Conservation (phyloP, 2,329 filamentous ascomycete genomes). For the Colletotrichum magnum region DNA sequence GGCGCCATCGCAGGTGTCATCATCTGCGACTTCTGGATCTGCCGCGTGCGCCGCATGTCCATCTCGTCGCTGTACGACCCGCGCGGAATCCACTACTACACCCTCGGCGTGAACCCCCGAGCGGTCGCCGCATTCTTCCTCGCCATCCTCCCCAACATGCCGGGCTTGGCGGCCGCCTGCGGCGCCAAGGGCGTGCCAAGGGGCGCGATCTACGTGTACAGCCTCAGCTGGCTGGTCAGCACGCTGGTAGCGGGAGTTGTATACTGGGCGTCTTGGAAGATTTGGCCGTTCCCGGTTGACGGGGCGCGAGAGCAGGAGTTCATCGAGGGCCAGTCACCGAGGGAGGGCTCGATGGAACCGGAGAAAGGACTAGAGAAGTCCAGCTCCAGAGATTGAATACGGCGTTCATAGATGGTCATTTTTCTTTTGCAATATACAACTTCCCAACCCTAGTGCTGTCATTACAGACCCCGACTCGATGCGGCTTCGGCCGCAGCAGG, state of each 20-base stretch:
- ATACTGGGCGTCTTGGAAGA: conserved; percentile 34
- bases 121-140: conserved; percentile 49
- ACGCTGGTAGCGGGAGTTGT: conserved; percentile 33
- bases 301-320: conserved; percentile 2
- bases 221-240: conserved; percentile 45
- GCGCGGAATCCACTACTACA: conserved; percentile 59
- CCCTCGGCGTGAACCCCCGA: conserved; percentile 48
- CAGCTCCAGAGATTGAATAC: neutral
- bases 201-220: conserved; percentile 40
- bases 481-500: conserved; percentile 24
- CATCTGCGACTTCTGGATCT: conserved; percentile 55
- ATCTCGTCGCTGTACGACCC: conserved; percentile 55
- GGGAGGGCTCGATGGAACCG: neutral
- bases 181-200: conserved; percentile 43
- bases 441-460: no score
- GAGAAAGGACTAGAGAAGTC: conserved; percentile 8
- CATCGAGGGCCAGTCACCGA: conserved; percentile 9
- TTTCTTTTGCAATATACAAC: no score
- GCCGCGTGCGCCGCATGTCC: conserved; percentile 51
- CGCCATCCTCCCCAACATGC: conserved; percentile 47
- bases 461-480: neutral
- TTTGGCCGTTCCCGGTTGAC: conserved; percentile 21
- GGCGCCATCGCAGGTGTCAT: conserved; percentile 55
- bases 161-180: conserved; percentile 41
- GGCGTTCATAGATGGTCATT: no score